Base-by-base conservation (phyloP, 1,284 basidiomycete genomes). In the Microbotryomycetes sp. region DNA sequence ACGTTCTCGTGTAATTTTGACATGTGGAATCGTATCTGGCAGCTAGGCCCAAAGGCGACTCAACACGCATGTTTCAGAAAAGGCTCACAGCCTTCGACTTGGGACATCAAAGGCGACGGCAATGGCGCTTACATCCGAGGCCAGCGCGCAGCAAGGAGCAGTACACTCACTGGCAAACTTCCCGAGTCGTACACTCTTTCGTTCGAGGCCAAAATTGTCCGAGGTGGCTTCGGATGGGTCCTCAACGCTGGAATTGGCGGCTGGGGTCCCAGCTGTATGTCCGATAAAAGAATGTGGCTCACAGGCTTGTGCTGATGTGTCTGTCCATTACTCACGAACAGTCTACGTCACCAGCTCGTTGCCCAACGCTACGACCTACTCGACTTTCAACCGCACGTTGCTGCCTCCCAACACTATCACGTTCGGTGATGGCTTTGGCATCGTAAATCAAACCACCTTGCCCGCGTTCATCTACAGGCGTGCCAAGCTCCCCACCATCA, bases 121-220 rank as follows among this genome's bases (percentile, higher is more conserved):
- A 28, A 53, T 2, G 60, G 60, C 19, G 56, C 47, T 32, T 54
- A 51, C 29, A 49, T 58, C n/a, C 55, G 56, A 9, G 60, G 56
- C 1, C 60, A 62, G 30, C 31, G 52, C 19, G 42, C 58, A 23
- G 58, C 58, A 16, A 54, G 55, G 30, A 58, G 15, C 36, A n/a
- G 49, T 46, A 49, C 32, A 15, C 45, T 50, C 6, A 42, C 46
- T 12, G 48, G 49, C 51, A 9, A 12, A 12, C n/a, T n/a, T n/a
- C 45, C 57, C 4, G 16, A 54, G 45, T 45, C 31, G 9, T 62
- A 62, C 60, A 62, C 36, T 4, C 46, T 62, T 4, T 48, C 60
- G 2, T 62, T 58, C 53, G 49, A 58, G n/a, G 47, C 60, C 4
- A 62, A 54, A 31, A 62, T 62, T 22, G 56, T 32, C 14, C 26